Evolutionary conservation across 768 basidiomycete genomes (phyloP).

Genomic region (Leccinum ochraceum): DNA sequence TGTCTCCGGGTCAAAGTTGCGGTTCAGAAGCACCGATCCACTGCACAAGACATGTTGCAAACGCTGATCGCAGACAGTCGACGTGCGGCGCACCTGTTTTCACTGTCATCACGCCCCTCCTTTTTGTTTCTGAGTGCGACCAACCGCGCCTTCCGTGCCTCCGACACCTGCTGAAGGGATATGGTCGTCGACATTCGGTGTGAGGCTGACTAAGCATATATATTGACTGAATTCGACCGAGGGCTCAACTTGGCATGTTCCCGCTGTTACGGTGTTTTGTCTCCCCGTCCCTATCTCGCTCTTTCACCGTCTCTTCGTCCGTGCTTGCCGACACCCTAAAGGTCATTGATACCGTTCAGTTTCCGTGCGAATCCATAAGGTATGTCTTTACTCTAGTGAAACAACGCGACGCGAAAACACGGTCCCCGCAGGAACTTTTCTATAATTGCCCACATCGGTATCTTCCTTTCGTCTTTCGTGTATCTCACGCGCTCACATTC

Average conservation of each 20-base stretch:
- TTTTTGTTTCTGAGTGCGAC: slow-evolving; percentile 76
- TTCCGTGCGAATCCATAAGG: slow-evolving; percentile 70
- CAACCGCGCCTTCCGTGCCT: slow-evolving; percentile 79
- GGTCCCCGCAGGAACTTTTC: slow-evolving; percentile 73
- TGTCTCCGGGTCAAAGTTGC: slow-evolving; percentile 92
- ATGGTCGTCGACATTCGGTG: slow-evolving; percentile 28
- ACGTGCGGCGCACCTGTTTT: slow-evolving; percentile 40
- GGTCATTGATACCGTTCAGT: slow-evolving; percentile 57
- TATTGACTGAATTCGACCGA: neutral
- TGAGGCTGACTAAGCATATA: slow-evolving; percentile 36
- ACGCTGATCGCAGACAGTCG: neutral
- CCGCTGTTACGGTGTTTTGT: slow-evolving; percentile 30
- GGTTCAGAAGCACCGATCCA: slow-evolving; percentile 58
- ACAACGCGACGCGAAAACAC: neutral
- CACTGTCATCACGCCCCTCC: slow-evolving; percentile 50
- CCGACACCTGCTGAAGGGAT: slow-evolving; percentile 77
- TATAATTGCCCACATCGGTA: slow-evolving; percentile 95
- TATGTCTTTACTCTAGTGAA: slow-evolving; percentile 28
- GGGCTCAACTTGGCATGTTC: slow-evolving; percentile 25
- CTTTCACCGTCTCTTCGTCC: slow-evolving; percentile 35
- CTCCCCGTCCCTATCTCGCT: slow-evolving; percentile 10
- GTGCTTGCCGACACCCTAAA: slow-evolving; percentile 32
- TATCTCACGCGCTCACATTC: slow-evolving; percentile 7
- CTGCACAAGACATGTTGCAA: slow-evolving; percentile 26
- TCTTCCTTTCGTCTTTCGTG: neutral